Base-by-base conservation (phyloP, 1,284 basidiomycete species). In the Moniliophthora roreri region DNA sequence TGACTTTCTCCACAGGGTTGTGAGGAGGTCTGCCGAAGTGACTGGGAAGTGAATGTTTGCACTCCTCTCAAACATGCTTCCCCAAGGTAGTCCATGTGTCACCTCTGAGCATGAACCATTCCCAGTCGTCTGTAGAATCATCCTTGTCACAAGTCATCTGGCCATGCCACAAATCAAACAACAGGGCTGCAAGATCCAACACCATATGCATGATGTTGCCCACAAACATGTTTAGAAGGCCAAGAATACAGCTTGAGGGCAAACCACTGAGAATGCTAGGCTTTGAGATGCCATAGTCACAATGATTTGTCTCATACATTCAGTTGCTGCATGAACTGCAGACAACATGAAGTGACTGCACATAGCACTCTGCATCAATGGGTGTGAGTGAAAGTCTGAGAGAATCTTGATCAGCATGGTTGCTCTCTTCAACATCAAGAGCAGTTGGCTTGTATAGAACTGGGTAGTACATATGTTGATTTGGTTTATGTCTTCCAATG, bases 161-260 rank as follows among this genome's bases (percentile, higher is more conserved):
- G 0, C 66, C 69, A 2, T 62, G 51, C 62, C 66, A 68, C 0
- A 73, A 62, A 0, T 41, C n/a, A 1, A 72, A 9, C 0, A 70
- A 9, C 0, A 75, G 58, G n/a, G 73, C 66, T 0, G 63, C 47
- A 0, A 70, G 8, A 21, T 74, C 74, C 2, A 69, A 34, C 0
- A 64, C 52, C 0, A 60, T 52, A 52, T 76, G 72, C 72, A 75
- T 73, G 9, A 67, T 48, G 47, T 75, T 69, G 0, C 48, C 52
- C 0, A 42, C 46, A 39, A 68, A 69, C 48, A 50, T 60, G 2
- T 7, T 36, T 41, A 0, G 70, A 65, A 7, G 68, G 0, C 52
- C 37, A 11, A 67, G 47, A 0, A 23, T 40, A 23, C 45, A 36
- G 18, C 45, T 16, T 2, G 11, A 9, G n/a, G 23, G 5, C 3